A percentile compares a stretch with the other conserved stretches of the same genome.
Evolutionary conservation across 106 monocot species (phyloP).

Genomic region (Hemerocallis citrina): DNA sequence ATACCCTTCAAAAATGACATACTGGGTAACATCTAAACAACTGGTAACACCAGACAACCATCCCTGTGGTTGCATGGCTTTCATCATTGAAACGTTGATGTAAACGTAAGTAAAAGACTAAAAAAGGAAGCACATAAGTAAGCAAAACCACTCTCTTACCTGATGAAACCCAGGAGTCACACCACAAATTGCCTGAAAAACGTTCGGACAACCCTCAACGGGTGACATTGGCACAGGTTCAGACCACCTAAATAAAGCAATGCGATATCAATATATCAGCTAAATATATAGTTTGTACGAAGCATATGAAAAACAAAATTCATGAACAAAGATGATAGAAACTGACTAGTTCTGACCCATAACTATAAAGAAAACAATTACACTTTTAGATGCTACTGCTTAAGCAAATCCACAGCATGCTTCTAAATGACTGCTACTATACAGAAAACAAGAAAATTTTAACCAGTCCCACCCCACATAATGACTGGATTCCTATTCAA

Average conservation of each 20-base stretch:
- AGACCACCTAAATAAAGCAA: constrained; percentile 52
- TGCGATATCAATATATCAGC: neutral
- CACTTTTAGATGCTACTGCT: neutral
- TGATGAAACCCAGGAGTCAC: constrained; percentile 77
- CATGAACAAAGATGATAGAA: neutral
- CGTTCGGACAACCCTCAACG: constrained; percentile 71
- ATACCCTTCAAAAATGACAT: no score
- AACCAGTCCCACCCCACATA: neutral
- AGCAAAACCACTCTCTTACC: constrained; percentile 20
- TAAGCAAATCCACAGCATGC: neutral
- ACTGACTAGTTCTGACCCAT: neutral
- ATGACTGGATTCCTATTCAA: neutral
- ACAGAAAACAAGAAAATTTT: neutral
- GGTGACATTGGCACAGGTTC: constrained; percentile 83
- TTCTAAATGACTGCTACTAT: neutral
- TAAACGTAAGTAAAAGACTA: neutral
- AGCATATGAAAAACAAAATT: neutral
- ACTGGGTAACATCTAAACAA: no score
- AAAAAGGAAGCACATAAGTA: neutral
- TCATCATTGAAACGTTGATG: neutral
- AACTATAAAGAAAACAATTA: neutral
- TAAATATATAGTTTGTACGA: neutral
- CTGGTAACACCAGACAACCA: no score
- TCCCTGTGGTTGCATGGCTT: neutral
- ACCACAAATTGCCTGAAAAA: constrained; percentile 71